phyloP scores from a whole-genome alignment of 1,284 basidiomycete genomes.

The Grifola frondosa region DNA sequence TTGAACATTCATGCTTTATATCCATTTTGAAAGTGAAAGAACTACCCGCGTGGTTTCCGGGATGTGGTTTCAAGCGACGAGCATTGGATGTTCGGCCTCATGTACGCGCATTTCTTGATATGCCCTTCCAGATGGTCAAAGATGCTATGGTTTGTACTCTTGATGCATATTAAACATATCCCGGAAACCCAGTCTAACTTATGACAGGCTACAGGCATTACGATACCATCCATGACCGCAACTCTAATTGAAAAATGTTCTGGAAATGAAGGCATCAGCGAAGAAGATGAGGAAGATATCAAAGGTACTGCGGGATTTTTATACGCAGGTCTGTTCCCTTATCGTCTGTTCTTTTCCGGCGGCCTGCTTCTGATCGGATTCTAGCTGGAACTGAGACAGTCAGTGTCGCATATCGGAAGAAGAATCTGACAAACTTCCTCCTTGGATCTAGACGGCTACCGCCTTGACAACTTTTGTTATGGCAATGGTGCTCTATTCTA shows the following conservation, averaged over 20 bases:
- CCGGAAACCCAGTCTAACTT: too few species aligned
- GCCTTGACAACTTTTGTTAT: slow-evolving; percentile 12
- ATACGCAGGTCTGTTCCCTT: slow-evolving; percentile 18
- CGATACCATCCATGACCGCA: slow-evolving; percentile 13
- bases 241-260: slow-evolving; percentile 9
- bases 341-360: neutral
- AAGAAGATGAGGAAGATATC: slow-evolving; percentile 17
- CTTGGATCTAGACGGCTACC: slow-evolving; percentile 3
- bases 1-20: neutral
- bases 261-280: neutral
- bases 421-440: neutral
- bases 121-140: slow-evolving; percentile 17
- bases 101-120: slow-evolving; percentile 12
- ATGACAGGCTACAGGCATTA: slow-evolving; percentile 6
- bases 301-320: slow-evolving; percentile 16
- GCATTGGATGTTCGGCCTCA: slow-evolving; percentile 10
- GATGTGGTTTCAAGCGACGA: slow-evolving; percentile 16
- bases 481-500: slow-evolving; percentile 15
- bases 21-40: slow-evolving; percentile 10
- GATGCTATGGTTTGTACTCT: slow-evolving; percentile 14
- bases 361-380: neutral
- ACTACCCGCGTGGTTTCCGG: slow-evolving; percentile 19
- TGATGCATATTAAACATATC: neutral
- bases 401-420: neutral
- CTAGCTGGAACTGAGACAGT: slow-evolving; percentile 29